Base-by-base conservation (phyloP, 2,329 filamentous ascomycete species). In the Botryotinia calthae region DNA sequence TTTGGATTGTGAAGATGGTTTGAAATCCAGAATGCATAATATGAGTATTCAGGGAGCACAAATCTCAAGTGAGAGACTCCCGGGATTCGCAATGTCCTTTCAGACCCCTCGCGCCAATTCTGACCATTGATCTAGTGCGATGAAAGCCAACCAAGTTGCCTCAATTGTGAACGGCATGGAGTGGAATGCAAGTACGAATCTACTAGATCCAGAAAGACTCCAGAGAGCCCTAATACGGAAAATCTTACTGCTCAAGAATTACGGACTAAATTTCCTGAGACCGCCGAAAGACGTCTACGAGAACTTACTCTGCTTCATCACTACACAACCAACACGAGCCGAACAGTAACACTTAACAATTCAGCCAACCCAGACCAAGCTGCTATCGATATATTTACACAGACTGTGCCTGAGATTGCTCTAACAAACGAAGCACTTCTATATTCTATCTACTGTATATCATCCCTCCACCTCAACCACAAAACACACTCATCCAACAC, bases 221-320 rank as follows among this genome's bases (percentile, higher is more conserved):
- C 37, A 28, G 34, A 34, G 18, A 44, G 3, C 31, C 16, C 46
- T 20, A n/a, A 42, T 4, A 54, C 5, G 31, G 22, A 25, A 5
- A 37, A 25, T 7, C 5, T 20, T 31, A 31, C 42, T 48, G 18
- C 64, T 18, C 6, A 6, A 34, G 44, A 67, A 54, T 25, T 31
- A n/a, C 22, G 22, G 37, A n/a, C 37, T n/a, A 18, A 61, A 18
- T 64, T 72, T 20, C 74, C 74, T 18, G 77, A 79, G 64, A 70
- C 73, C n/a, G 70, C 31, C 28, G 62, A 65, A 10, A 69, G 76
- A 37, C 77, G 77, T 37, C 58, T 76, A 25, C 61, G 71, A 28
- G 77, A 79, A 66, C 75, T 79, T 4, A 72, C 51, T 28, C 75
- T 79, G 20, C 71, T 78, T n/a, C 76, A 76, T 28, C 74, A 77